A percentile compares a stretch with the other conserved stretches of the same genome.
Evolutionary conservation across 2,329 filamentous ascomycete species (phyloP).

Genomic region (Xylaria sp.): DNA sequence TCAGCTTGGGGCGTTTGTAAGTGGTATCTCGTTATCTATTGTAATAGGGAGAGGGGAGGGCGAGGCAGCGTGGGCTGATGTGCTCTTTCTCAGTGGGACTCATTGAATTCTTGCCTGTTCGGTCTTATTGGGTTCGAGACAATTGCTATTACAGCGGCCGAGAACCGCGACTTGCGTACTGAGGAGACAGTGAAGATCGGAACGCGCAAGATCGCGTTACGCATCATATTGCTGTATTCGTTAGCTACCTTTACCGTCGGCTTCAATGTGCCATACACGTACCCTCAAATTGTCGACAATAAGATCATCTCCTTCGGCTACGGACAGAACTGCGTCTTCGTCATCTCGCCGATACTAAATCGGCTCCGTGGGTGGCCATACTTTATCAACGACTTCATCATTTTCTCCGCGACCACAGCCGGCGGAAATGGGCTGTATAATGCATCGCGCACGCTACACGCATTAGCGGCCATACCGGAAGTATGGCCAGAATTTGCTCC

Average conservation of each 20-base stretch:
- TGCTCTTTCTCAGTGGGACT: conserved; percentile 49
- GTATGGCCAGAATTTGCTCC: conserved; percentile 18
- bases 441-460: conserved; percentile 15
- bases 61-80: background rate
- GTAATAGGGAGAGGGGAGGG: background rate
- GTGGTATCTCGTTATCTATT: background rate
- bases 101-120: conserved; percentile 55
- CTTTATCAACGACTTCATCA: conserved; percentile 17
- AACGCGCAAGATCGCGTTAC: conserved; percentile 43
- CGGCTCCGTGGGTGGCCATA: conserved; percentile 11
- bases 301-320: conserved; percentile 34
- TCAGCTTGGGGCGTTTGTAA: conserved; percentile 47
- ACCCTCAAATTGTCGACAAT: conserved; percentile 26
- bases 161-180: conserved; percentile 53
- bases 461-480: conserved; percentile 17
- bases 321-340: conserved; percentile 20
- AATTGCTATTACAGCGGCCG: conserved; percentile 78
- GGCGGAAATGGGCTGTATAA: conserved; percentile 13
- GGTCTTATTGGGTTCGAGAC: conserved; percentile 81
- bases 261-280: conserved; percentile 54
- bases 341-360: conserved; percentile 16
- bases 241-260: conserved; percentile 54
- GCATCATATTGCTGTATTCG: conserved; percentile 57
- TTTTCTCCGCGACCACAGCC: conserved; percentile 15
- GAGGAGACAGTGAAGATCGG: conserved; percentile 58